A percentile compares a stretch with the other conserved stretches of the same genome.
Evolutionary conservation across 2,329 filamentous ascomycete species (phyloP).

Genomic region (Pseudogymnoascus sp.): DNA sequence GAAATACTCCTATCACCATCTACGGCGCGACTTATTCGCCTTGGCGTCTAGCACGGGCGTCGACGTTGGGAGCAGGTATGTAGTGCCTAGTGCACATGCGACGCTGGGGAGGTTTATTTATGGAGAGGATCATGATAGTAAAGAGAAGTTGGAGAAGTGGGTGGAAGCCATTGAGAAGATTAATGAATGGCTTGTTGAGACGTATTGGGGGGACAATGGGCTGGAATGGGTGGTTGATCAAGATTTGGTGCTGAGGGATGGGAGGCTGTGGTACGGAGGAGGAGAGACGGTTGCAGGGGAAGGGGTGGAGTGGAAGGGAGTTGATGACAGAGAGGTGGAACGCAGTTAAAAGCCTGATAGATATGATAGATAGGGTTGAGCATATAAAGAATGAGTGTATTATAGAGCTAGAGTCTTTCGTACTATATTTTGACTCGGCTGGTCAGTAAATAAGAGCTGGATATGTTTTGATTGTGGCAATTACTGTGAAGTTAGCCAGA

Average conservation of each 20-base stretch:
- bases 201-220: constrained; percentile 21
- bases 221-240: neutral
- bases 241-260: constrained; percentile 61
- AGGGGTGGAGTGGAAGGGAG: constrained; percentile 6
- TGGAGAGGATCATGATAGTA: constrained; percentile 54
- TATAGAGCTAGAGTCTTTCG: neutral
- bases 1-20: constrained; percentile 80
- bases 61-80: constrained; percentile 70
- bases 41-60: constrained; percentile 55
- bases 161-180: constrained; percentile 65
- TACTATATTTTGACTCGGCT: no score
- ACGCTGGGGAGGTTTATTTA: constrained; percentile 77
- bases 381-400: neutral
- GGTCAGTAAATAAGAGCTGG: neutral
- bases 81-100: constrained; percentile 83
- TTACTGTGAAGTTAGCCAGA: neutral
- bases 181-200: constrained; percentile 51
- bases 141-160: constrained; percentile 48
- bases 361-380: neutral
- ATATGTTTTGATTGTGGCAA: neutral
- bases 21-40: constrained; percentile 70
- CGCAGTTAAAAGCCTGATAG: neutral
- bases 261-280: constrained; percentile 79
- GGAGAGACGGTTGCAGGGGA: constrained; percentile 54
- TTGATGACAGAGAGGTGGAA: neutral